phyloP scores from a whole-genome alignment of 2,329 filamentous ascomycete species.

The Xylariaceae sp. region DNA sequence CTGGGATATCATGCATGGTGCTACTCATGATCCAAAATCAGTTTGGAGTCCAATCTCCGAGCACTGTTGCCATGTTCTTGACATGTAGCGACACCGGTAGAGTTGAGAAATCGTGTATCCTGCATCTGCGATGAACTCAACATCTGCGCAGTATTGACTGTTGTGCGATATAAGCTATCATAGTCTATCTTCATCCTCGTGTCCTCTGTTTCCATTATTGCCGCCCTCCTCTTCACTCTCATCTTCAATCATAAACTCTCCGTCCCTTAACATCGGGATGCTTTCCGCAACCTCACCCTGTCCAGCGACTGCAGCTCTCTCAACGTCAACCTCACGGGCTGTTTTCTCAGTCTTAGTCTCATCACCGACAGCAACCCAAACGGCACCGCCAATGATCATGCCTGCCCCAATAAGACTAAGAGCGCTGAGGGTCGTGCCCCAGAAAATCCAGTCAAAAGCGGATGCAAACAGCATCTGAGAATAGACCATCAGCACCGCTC shows the following conservation, averaged over 20 bases:
- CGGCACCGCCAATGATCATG: conserved; percentile 50
- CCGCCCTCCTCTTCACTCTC: conserved; percentile 23
- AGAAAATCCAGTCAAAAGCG: conserved; percentile 49
- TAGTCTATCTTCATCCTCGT: conserved; percentile 1
- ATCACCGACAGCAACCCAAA: conserved; percentile 47
- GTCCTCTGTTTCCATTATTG: conserved; percentile 16
- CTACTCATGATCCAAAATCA: too few species aligned
- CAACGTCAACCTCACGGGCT: conserved; percentile 25
- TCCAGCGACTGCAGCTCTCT: conserved; percentile 32
- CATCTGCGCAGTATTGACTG: too few species aligned
- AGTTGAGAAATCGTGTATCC: too few species aligned
- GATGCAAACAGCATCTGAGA: conserved; percentile 56
- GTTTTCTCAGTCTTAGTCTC: conserved; percentile 16
- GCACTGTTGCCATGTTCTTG: too few species aligned
- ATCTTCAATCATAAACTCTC: conserved; percentile 32
- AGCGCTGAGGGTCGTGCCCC: conserved; percentile 47
- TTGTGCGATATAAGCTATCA: too few species aligned
- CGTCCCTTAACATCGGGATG: conserved; percentile 7
- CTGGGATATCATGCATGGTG: too few species aligned
- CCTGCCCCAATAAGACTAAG: conserved; percentile 48
- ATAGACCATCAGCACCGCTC: conserved; percentile 55
- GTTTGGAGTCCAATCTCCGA: too few species aligned
- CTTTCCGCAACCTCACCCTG: conserved; percentile 17
- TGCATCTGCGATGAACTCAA: too few species aligned
- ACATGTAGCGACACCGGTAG: too few species aligned